Base-by-base conservation (phyloP, 192 early-diverging fungal species). In the Linnemannia zychae region DNA sequence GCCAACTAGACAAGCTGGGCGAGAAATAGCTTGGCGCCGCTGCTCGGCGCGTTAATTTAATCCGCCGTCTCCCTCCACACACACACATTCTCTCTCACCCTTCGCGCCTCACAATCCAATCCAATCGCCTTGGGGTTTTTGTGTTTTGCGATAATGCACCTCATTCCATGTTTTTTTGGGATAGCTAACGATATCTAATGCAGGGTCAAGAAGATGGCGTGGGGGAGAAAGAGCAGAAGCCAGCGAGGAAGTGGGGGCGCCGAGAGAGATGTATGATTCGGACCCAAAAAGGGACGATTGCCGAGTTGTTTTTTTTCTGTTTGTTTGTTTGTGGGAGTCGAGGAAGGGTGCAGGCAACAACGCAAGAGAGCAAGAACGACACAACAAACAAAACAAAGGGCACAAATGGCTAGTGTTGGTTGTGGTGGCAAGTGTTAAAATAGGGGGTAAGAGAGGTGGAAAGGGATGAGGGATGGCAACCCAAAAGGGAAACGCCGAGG, bases 401-500 rank as follows among this genome's bases (percentile, higher is more conserved):
- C 48, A 31, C 57, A 31, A 33, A 63, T 31, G 22, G 28, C 57
- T 57, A 7, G 12, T 17, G 15, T 17, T n/a, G 22, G 22, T 20
- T 16, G 22, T 57, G 11, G 52, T 24, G 46, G n/a, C 52, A 57
- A 2, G 52, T 57, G 24, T 7, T n/a, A n/a, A n/a, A n/a, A n/a
- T n/a, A n/a, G n/a, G n/a, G n/a, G n/a, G n/a, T n/a, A n/a, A n/a
- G n/a, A n/a, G 47, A 17, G 17, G 1, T 49, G 47, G 12, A 49
- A 17, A 12, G 52, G n/a, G n/a, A 7, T 15, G 22, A 20, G 49
- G 16, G 52, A 60, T 60, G 57, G 28, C 24, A 22, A 24, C 57
- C 57, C 12, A 63, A 63, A 63, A 31, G 57, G 57, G 57, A 63
- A 63, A 63, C 57, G 57, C 57, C 57, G 57, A 63, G 57, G 28